phyloP scores from a whole-genome alignment of 495 filamentous ascomycete species.

The Xylaria curta region DNA sequence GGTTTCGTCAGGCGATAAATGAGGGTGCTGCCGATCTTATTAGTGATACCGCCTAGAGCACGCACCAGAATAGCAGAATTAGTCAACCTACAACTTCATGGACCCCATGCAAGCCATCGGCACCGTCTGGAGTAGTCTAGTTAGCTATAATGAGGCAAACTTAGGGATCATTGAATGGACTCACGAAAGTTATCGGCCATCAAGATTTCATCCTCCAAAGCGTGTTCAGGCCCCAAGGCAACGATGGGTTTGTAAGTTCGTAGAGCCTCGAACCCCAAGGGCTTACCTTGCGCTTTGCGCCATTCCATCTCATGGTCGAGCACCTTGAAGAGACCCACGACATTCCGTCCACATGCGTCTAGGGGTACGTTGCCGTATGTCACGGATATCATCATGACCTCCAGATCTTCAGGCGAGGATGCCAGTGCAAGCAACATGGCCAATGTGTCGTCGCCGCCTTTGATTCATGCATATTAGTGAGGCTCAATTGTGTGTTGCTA shows the following conservation, averaged over 20 bases:
- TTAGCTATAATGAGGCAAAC: background rate
- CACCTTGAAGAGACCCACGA: conserved; percentile 89
- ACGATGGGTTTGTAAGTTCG: conserved; percentile 75
- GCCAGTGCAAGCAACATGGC: conserved; percentile 84
- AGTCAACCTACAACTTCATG: conserved; percentile 69
- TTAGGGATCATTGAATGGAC: conserved; percentile 36
- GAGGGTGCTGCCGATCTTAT: conserved; percentile 70
- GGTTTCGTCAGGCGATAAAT: conserved; percentile 79
- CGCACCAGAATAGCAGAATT: background rate
- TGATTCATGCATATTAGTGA: conserved; percentile 12
- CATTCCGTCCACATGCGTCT: conserved; percentile 86
- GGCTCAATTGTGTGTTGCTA: background rate
- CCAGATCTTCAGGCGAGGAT: conserved; percentile 81
- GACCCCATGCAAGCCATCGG: conserved; percentile 90
- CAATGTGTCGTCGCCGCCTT: conserved; percentile 91
- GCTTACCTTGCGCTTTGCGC: conserved; percentile 69
- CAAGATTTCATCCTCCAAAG: conserved; percentile 81
- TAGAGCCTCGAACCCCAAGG: conserved; percentile 73
- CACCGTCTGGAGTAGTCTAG: conserved; percentile 67
- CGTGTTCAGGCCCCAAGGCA: conserved; percentile 83
- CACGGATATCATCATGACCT: conserved; percentile 86
- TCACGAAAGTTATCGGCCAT: conserved; percentile 91
- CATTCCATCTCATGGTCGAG: conserved; percentile 89
- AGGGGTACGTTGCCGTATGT: conserved; percentile 93
- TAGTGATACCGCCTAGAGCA: background rate